Evolutionary conservation across 2,329 filamentous ascomycete species (phyloP).

Genomic region (Botrytis medusae): DNA sequence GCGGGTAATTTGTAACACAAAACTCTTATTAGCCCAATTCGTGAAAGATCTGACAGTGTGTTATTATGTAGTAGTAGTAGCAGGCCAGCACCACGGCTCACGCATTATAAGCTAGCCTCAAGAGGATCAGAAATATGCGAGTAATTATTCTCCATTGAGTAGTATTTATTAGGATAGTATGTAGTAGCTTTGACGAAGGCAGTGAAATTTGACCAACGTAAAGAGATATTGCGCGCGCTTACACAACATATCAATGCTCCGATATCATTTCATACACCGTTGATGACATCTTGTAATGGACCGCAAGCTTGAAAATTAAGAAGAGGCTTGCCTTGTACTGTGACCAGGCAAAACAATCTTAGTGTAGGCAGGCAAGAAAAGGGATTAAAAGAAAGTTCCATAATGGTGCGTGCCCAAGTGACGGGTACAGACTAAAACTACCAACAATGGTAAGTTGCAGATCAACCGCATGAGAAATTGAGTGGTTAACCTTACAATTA

Average conservation of each 20-base stretch:
- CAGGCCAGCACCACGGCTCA: slow-evolving; percentile 8
- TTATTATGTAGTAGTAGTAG: neutral
- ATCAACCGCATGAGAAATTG: neutral
- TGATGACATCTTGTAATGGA: neutral
- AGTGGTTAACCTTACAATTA: neutral
- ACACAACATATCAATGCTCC: slow-evolving; percentile 4
- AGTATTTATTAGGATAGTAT: neutral
- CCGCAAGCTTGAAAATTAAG: neutral
- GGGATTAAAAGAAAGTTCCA: neutral
- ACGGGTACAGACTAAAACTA: neutral
- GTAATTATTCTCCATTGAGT: slow-evolving; percentile 4
- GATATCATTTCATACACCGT: neutral
- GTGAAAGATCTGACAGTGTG: slow-evolving; percentile 15
- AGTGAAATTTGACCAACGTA: neutral
- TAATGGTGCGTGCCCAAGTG: neutral
- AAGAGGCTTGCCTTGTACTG: slow-evolving; percentile 4
- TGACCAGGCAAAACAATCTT: neutral
- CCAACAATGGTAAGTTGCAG: neutral
- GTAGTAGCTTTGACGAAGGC: neutral
- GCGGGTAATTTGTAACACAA: slow-evolving; percentile 21
- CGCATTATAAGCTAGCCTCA: neutral
- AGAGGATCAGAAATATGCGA: neutral
- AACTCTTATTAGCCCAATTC: neutral
- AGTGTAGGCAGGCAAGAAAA: slow-evolving; percentile 17
- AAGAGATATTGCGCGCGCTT: slow-evolving; percentile 21